Percentiles rank a stretch among this genome's conserved stretches.
Conservation (phyloP, 2,329 filamentous ascomycete species). For the Talaromyces pinophilus region DNA sequence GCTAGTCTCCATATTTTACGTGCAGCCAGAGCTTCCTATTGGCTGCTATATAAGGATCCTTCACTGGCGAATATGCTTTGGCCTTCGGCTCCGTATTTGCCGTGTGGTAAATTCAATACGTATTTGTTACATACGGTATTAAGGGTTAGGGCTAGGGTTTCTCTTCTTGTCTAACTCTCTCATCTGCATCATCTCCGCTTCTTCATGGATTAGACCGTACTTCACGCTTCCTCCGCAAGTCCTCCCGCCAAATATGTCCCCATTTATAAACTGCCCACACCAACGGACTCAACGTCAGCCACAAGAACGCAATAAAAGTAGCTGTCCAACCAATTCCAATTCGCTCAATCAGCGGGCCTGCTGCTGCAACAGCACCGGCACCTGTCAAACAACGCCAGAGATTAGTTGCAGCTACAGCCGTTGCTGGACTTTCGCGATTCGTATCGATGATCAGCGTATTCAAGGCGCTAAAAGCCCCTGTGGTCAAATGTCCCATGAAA, state of each 20-base stretch:
- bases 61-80: neutral
- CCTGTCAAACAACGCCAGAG: slow-evolving; percentile 46
- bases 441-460: slow-evolving; percentile 19
- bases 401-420: slow-evolving; percentile 49
- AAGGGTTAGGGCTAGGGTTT: neutral
- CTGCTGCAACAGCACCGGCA: slow-evolving; percentile 38
- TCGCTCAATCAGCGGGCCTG: slow-evolving; percentile 27
- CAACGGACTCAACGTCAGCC: slow-evolving; percentile 28
- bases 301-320: slow-evolving; percentile 28
- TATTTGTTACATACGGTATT: neutral
- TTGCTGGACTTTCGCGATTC: slow-evolving; percentile 41
- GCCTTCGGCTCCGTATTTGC: neutral
- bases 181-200: neutral
- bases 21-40: neutral
- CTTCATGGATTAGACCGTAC: neutral
- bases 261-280: slow-evolving; percentile 27
- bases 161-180: neutral
- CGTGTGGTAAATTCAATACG: neutral
- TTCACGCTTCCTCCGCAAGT: slow-evolving; percentile 3
- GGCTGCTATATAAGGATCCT: neutral
- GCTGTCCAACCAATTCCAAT: slow-evolving; percentile 33
- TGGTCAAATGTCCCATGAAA: slow-evolving; percentile 41
- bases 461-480: slow-evolving; percentile 23
- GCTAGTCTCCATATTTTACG: neutral
- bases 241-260: slow-evolving; percentile 25